phyloP scores from a whole-genome alignment of 1,284 basidiomycete genomes.

The Boletellus dicymbophilus region DNA sequence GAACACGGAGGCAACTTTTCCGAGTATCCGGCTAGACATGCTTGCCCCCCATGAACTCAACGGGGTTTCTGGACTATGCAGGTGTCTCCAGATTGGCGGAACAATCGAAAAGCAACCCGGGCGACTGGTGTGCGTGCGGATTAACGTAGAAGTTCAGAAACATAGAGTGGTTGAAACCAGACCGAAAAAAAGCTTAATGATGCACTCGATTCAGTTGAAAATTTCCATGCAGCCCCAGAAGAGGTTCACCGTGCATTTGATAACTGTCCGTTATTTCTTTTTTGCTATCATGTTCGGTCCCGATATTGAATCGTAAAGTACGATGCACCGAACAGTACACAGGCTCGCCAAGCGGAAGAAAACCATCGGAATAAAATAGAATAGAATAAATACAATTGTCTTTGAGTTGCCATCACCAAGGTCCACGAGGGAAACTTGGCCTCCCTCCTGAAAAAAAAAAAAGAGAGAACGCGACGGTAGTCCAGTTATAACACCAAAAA shows the following conservation, averaged over 20 bases:
- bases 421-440: too few relatives aligned
- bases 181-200: slow-evolving; percentile 7
- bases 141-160: slow-evolving; percentile 36
- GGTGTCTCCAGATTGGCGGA: background rate
- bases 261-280: slow-evolving; percentile 11
- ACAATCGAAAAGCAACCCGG: slow-evolving; percentile 36
- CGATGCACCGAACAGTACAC: too few relatives aligned
- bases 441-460: too few relatives aligned
- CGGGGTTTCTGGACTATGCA: too few relatives aligned
- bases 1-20: slow-evolving; percentile 32
- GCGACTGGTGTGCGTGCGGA: slow-evolving; percentile 37
- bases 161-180: slow-evolving; percentile 35
- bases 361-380: too few relatives aligned
- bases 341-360: too few relatives aligned
- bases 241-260: slow-evolving; percentile 19
- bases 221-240: slow-evolving; percentile 13
- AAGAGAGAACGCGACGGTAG: too few relatives aligned
- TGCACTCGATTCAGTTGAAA: slow-evolving; percentile 5
- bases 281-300: too few relatives aligned
- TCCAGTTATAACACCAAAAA: background rate
- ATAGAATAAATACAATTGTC: too few relatives aligned
- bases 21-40: slow-evolving; percentile 22
- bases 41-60: slow-evolving; percentile 28
- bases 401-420: too few relatives aligned
- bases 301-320: too few relatives aligned